Evolutionary conservation across 345 rosid genomes (phyloP), one percentile per base, ranked within the genome.

Genomic region (Excoecaria cochinchinensis): DNA sequence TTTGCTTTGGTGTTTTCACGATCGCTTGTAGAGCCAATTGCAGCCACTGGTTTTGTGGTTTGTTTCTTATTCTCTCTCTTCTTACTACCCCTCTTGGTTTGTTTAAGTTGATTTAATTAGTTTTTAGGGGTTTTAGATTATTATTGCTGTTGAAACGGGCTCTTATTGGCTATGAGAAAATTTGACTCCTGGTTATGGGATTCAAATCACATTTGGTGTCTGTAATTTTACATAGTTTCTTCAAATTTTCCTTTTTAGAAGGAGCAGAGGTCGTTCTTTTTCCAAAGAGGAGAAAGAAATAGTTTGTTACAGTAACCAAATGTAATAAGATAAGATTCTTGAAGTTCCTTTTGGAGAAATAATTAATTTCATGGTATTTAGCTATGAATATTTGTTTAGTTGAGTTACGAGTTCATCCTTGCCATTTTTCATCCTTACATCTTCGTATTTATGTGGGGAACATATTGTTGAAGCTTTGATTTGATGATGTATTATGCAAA

Each of bases 1-100:
- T 94, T 79, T 94, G 94, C 78, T 92, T 90, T 74, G 85, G 90
- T 25, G 72, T 87, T 63, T 94, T 87, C 79, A 69, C 83, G 61
- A 76, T 94, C 77, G 89, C 97, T 36, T 92, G 97, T 83, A 85
- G 83, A 63, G 84, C 96, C 60, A 84, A 80, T 76, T 94, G 98
- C 79, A 91, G 96, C 59, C 98, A 94, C 84, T 94, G 98, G 98
- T 94, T 81, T 83, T 94, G 97, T 79, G 98, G 97, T 94, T 76
- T 80, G 84, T 85, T 79, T 67, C 68, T 13, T 44, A 5, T 0
- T 14, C 8, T 64, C 52, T n/a, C 4, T 67, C 40, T 52, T 11
- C 22, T 48, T 8, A 22, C 46, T 44, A 59, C 5, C 11, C 12
- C 14, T 61, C 40, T 42, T 46, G 40, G 56, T 24, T 44, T 50